Conservation (phyloP, 1,284 basidiomycete genomes). For the Pyrrhoderma lamaoense region DNA sequence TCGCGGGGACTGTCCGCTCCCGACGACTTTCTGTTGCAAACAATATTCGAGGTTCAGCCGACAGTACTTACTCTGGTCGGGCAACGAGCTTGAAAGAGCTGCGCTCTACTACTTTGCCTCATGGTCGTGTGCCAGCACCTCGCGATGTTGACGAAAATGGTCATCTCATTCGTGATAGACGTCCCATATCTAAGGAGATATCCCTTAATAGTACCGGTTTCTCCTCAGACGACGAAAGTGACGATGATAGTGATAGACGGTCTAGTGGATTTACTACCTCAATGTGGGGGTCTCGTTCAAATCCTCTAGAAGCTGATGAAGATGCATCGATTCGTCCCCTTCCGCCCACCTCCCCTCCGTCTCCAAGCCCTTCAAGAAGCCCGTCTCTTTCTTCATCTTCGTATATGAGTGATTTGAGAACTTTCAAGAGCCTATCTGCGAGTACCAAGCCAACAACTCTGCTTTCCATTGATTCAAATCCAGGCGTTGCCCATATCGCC, state of each 20-base stretch:
- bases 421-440: conserved; percentile 73
- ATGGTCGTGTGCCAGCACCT: conserved; percentile 16
- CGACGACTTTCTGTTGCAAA: conserved; percentile 34
- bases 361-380: conserved; percentile 78
- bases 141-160: conserved; percentile 32
- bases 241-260: conserved; percentile 36
- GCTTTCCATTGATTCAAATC: conserved; percentile 76
- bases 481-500: conserved; percentile 85
- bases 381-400: conserved; percentile 75
- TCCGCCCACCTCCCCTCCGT: conserved; percentile 77
- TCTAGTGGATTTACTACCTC: conserved; percentile 60
- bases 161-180: conserved; percentile 22
- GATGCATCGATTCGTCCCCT: conserved; percentile 83
- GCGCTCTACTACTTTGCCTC: not conserved
- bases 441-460: conserved; percentile 95
- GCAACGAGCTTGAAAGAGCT: conserved; percentile 12
- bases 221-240: conserved; percentile 40
- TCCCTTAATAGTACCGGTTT: conserved; percentile 55
- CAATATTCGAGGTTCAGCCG: conserved; percentile 1
- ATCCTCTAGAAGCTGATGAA: conserved; percentile 75
- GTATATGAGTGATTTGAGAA: conserved; percentile 71
- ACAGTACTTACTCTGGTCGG: conserved; percentile 3
- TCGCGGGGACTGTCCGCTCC: conserved; percentile 57
- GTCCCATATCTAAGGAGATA: conserved; percentile 47
- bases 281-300: conserved; percentile 61